These are phyloP conservation scores for Komagataella phaffii DNA, from an alignment of 805 yeast genomes.

Conservation along the genomic window DNA sequence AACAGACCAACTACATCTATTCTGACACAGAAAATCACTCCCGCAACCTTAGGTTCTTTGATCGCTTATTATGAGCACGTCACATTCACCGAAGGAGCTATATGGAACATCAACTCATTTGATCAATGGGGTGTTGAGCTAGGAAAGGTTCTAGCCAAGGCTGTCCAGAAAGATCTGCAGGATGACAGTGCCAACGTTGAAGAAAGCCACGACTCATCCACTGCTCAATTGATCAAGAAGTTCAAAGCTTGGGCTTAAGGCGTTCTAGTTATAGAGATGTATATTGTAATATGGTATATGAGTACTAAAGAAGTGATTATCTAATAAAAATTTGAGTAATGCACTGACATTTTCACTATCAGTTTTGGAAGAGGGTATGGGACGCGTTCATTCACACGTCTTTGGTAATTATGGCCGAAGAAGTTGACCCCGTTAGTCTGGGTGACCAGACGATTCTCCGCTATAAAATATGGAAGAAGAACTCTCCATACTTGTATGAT, in stretches of 20 bases:
- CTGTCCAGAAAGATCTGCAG: constrained; percentile 80
- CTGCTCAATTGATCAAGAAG: constrained; percentile 87
- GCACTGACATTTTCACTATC: neutral
- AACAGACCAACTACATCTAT: constrained; percentile 99
- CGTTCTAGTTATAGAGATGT: neutral
- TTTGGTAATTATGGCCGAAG: neutral
- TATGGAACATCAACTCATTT: constrained; percentile 98
- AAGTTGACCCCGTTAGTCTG: neutral
- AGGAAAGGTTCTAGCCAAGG: constrained; percentile 96
- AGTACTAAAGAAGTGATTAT: neutral
- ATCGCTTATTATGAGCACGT: constrained; percentile 97
- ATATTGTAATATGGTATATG: neutral
- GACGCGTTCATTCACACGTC: neutral
- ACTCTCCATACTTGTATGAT: constrained; percentile 41
- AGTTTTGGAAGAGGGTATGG: neutral
- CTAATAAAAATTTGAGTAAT: neutral
- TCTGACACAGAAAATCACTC: constrained; percentile 90
- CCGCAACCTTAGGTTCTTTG: constrained; percentile 90
- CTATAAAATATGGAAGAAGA: constrained; percentile 39
- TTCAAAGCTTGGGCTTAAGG: constrained; percentile 72
- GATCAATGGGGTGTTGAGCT: constrained; percentile 99
- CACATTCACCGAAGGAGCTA: constrained; percentile 96
- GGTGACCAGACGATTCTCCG: neutral
- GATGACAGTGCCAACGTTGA: constrained; percentile 29
- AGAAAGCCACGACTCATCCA: constrained; percentile 74